These are phyloP conservation scores for Nemania diffusa DNA, from an alignment of 2,329 filamentous ascomycete species.

Conservation along the genomic window DNA sequence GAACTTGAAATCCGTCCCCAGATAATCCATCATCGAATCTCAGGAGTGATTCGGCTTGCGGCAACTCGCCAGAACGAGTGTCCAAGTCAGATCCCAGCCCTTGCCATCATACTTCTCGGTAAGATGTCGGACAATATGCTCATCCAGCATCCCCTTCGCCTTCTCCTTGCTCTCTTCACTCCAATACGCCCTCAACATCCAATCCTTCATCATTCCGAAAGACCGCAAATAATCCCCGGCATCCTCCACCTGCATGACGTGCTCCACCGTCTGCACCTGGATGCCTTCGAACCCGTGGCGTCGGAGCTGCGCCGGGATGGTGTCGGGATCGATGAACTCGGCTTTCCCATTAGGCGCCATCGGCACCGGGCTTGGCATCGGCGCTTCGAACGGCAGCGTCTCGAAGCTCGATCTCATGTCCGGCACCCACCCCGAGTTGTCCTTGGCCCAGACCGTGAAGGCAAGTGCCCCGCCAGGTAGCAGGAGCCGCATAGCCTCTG, in stretches of 20 bases:
- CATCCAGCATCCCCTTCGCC: conserved; percentile 50
- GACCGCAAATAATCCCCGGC: conserved; percentile 51
- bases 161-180: conserved; percentile 54
- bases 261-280: conserved; percentile 47
- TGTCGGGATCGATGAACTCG: conserved; percentile 54
- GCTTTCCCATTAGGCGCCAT: conserved; percentile 55
- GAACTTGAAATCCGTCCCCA: too few species aligned
- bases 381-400: conserved; percentile 54
- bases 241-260: conserved; percentile 47
- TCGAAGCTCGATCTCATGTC: conserved; percentile 55
- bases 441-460: conserved; percentile 51
- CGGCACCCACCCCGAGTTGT: conserved; percentile 50
- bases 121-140: conserved; percentile 48
- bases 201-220: conserved; percentile 54
- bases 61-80: conserved; percentile 45
- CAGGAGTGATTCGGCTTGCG: conserved; percentile 34
- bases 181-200: conserved; percentile 53
- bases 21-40: background rate
- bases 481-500: conserved; percentile 55
- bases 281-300: conserved; percentile 54
- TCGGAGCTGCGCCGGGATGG: conserved; percentile 52
- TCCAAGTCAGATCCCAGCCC: conserved; percentile 52
- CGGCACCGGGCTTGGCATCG: conserved; percentile 49
- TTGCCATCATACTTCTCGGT: conserved; percentile 53
- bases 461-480: conserved; percentile 54